phyloP scores from a whole-genome alignment of 2,329 filamentous ascomycete genomes.

The Colletotrichum kahawae region DNA sequence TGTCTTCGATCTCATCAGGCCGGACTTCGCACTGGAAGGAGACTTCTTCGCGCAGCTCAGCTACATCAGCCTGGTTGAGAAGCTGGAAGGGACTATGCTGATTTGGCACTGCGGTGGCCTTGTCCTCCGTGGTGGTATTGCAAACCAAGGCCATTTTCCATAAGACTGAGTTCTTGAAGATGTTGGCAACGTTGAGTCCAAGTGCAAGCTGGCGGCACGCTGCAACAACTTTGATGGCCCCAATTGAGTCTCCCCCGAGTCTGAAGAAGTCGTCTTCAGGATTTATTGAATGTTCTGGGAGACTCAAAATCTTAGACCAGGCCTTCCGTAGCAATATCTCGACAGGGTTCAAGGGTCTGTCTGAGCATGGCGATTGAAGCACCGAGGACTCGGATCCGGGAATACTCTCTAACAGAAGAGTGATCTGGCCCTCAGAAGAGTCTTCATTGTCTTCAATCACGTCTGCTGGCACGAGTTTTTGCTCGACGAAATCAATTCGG shows the following conservation, averaged over 20 bases:
- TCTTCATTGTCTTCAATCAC: neutral
- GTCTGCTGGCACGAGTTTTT: rapidly evolving
- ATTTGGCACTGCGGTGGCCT: rapidly evolving
- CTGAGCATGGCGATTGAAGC: neutral
- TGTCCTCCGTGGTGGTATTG: neutral
- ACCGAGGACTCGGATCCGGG: neutral
- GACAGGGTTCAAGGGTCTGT: neutral
- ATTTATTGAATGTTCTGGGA: slow-evolving; percentile 29
- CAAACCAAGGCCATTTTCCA: slow-evolving; percentile 4
- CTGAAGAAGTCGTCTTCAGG: slow-evolving; percentile 30
- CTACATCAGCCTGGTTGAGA: neutral
- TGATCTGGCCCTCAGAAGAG: neutral
- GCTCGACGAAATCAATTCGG: neutral
- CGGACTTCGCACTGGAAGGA: neutral
- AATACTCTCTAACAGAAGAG: neutral
- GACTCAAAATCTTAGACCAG: slow-evolving; percentile 18
- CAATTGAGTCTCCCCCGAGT: slow-evolving; percentile 29
- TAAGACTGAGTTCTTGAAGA: slow-evolving; percentile 7
- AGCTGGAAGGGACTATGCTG: neutral
- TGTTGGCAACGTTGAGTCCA: slow-evolving; percentile 4
- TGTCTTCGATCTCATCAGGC: slow-evolving; percentile 16
- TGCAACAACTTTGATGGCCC: slow-evolving; percentile 28
- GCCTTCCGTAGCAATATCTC: neutral
- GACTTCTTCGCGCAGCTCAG: neutral
- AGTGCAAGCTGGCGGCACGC: neutral